phyloP scores from a whole-genome alignment of 768 basidiomycete species.

The Candolleomyces eurysporus region DNA sequence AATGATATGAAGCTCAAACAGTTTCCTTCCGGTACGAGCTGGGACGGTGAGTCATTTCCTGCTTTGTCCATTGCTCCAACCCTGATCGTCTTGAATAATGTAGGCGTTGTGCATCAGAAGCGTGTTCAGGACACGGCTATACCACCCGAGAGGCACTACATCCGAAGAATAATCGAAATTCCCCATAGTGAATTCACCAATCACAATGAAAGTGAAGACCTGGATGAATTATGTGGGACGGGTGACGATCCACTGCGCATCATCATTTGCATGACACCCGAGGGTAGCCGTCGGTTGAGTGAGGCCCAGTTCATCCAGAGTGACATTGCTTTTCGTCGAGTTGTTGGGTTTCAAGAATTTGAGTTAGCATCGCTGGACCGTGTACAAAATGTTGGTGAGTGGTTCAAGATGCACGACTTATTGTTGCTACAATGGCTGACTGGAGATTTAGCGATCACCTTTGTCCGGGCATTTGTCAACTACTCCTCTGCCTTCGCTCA shows the following conservation, averaged over 20 bases:
- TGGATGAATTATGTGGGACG: no score
- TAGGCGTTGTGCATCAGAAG: no score
- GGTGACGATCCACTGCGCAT: slow-evolving; percentile 15
- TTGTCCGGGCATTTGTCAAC: slow-evolving; percentile 13
- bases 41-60: no score
- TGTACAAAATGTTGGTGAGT: slow-evolving; percentile 4
- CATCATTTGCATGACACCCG: slow-evolving; percentile 22
- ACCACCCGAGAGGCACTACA: no score
- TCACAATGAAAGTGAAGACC: slow-evolving; percentile 8
- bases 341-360: slow-evolving; percentile 26
- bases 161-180: no score
- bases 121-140: no score
- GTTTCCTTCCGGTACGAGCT: no score
- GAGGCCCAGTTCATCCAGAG: slow-evolving; percentile 23
- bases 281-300: slow-evolving; percentile 16
- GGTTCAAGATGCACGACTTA: background rate
- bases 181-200: background rate
- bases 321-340: slow-evolving; percentile 25
- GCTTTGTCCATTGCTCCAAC: no score
- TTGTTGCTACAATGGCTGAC: background rate
- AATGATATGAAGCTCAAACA: no score
- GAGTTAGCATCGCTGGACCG: slow-evolving; percentile 12
- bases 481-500: slow-evolving; percentile 10
- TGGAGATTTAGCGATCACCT: slow-evolving; percentile 7
- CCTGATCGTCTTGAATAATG: no score